Evolutionary conservation across 2,329 filamentous ascomycete species (phyloP).

Genomic region (Diplocarpon mali): DNA sequence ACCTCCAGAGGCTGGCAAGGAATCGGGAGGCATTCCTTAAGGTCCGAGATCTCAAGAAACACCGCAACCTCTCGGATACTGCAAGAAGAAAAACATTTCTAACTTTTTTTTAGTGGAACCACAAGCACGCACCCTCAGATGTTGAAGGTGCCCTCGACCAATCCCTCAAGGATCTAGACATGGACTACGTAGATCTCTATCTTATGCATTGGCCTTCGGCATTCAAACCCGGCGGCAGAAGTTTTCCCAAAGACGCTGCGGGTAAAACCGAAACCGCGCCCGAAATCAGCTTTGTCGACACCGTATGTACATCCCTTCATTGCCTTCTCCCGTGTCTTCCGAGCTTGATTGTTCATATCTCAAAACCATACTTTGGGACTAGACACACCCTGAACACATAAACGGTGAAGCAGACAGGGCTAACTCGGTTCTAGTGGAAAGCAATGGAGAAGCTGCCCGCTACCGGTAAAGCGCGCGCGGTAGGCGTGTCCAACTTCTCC

Average conservation of each 20-base stretch:
- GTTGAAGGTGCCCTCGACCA: slow-evolving; percentile 27
- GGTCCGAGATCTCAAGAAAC: too few species aligned
- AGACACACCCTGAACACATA: too few species aligned
- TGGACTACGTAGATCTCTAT: slow-evolving; percentile 32
- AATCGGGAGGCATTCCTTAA: too few species aligned
- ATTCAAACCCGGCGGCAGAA: slow-evolving; percentile 19
- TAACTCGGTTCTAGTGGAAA: slow-evolving; percentile 31
- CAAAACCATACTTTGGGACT: too few species aligned
- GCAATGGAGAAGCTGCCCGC: slow-evolving; percentile 45
- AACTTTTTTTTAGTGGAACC: slow-evolving; percentile 36
- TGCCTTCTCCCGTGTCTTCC: too few species aligned
- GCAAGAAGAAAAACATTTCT: too few species aligned
- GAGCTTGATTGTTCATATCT: too few species aligned
- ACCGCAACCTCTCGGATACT: too few species aligned
- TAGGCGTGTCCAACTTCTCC: slow-evolving; percentile 53
- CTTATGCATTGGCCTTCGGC: slow-evolving; percentile 31
- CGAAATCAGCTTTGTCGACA: slow-evolving; percentile 32
- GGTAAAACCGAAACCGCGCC: slow-evolving; percentile 16
- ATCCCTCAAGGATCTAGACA: slow-evolving; percentile 28
- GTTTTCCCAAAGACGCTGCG: slow-evolving; percentile 20
- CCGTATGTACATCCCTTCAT: slow-evolving; percentile 17
- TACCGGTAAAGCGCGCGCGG: slow-evolving; percentile 41
- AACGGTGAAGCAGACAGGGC: too few species aligned
- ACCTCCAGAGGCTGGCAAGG: too few species aligned
- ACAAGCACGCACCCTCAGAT: slow-evolving; percentile 26